Evolutionary conservation across 257 asterid species (phyloP), one percentile per base, ranked within the genome.

Genomic region (Cruciata laevipes): DNA sequence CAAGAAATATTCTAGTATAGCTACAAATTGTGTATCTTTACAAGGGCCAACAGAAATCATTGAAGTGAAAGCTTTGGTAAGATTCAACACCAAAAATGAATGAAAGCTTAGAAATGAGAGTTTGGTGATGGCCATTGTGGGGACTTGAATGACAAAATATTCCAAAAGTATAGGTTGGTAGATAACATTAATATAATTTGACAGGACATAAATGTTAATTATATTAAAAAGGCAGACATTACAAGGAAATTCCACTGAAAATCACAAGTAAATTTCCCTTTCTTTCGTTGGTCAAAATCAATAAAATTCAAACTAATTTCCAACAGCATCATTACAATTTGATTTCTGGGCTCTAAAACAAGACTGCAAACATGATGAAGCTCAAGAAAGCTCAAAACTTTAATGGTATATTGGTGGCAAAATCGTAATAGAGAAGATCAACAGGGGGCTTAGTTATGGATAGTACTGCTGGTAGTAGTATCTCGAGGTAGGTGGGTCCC

Each of bases 401-500:
- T 18, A 12, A 20, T 57, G 30, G n/a, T 10, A 17, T 27, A 24
- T 3, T 13, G 16, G 31, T 66, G 73, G 71, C 74, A 71, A 70
- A 71, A 69, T 30, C 4, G 81, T 68, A 57, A 78, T 70, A 72
- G 0, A 8, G 21, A 7, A 32, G 66, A 20, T 42, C 49, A 11
- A 0, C 23, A 71, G 76, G 71, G 66, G 67, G 66, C 0, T 27
- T 64, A 37, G 35, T 68, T 30, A 0, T 5, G 4, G 0, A 47
- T 23, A 59, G 8, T 59, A 47, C 21, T 16, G 55, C 55, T 47
- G 20, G 55, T 47, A 16, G 55, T 47, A 47, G 55, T 1, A 70
- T 79, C 85, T 82, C 72, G 83, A 75, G 73, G 51, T 66, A 47
- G 65, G 83, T 24, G 81, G 63, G 81, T 71, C 51, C 44, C 67